These are phyloP conservation scores for Annulohypoxylon truncatum DNA, from an alignment of 2,329 filamentous ascomycete genomes.

Conservation along the genomic window DNA sequence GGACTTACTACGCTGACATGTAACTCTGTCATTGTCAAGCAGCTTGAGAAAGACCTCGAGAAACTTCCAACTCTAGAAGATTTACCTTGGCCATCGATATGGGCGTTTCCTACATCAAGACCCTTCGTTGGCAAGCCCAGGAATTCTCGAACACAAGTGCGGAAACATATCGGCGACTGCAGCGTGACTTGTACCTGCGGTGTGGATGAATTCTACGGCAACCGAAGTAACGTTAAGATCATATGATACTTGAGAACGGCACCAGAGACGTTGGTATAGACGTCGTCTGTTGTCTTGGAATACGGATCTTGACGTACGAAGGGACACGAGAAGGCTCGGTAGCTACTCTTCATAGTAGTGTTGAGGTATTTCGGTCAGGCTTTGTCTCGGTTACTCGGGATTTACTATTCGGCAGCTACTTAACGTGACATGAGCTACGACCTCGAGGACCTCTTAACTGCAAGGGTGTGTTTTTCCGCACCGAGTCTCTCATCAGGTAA, in stretches of 20 bases:
- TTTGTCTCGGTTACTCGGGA: constrained; percentile 31
- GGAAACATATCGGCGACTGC: constrained; percentile 50
- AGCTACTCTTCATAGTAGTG: constrained; percentile 5
- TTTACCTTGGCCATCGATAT: constrained; percentile 49
- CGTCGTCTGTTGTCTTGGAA: neutral
- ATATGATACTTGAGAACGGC: constrained; percentile 12
- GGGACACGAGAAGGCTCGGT: constrained; percentile 18
- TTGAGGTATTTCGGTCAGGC: constrained; percentile 9
- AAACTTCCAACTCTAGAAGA: constrained; percentile 36
- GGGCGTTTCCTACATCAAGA: constrained; percentile 48
- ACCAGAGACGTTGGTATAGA: neutral
- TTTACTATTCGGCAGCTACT: constrained; percentile 24
- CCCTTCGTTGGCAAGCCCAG: constrained; percentile 48
- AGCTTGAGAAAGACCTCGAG: constrained; percentile 64
- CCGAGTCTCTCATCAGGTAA: neutral
- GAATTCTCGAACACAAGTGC: constrained; percentile 35
- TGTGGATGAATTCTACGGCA: constrained; percentile 42
- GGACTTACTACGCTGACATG: constrained; percentile 75
- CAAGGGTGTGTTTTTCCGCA: constrained; percentile 4
- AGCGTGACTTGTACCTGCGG: constrained; percentile 46
- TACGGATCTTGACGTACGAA: constrained; percentile 7
- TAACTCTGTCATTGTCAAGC: constrained; percentile 74
- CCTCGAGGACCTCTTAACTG: neutral
- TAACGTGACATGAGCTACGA: constrained; percentile 13
- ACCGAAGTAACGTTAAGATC: constrained; percentile 38